A percentile compares a stretch with the other conserved stretches of the same genome.
These are phyloP conservation scores for Aspergillus tubingensis DNA, from an alignment of 2,329 filamentous ascomycete species.

Conservation along the genomic window DNA sequence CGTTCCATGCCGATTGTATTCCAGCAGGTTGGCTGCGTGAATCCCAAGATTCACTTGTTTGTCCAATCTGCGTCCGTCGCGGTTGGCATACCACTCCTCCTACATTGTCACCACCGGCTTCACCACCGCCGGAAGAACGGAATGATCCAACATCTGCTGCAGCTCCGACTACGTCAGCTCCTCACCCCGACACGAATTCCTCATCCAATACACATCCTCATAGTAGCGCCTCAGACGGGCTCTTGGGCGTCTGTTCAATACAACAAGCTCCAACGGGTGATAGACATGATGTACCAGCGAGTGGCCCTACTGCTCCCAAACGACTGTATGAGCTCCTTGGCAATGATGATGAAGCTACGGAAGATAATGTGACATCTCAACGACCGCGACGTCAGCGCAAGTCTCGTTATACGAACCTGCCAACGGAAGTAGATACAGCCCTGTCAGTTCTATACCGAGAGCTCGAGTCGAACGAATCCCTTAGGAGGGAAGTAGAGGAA, in stretches of 20 bases:
- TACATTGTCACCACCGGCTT: not conserved
- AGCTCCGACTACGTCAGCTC: not conserved
- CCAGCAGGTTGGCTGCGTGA: not conserved
- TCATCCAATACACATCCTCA: too few relatives aligned
- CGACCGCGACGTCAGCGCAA: not conserved
- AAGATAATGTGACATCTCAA: not conserved
- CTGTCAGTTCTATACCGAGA: constrained; percentile 9
- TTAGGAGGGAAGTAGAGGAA: not conserved
- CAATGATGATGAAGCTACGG: not conserved
- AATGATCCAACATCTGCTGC: not conserved
- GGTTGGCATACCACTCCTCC: not conserved
- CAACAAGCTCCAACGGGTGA: too few relatives aligned
- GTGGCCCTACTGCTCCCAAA: too few relatives aligned
- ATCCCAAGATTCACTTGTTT: not conserved
- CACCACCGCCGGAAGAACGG: not conserved
- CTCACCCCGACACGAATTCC: not conserved
- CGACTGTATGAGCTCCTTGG: not conserved
- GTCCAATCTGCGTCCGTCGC: not conserved
- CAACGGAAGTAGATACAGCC: constrained; percentile 3
- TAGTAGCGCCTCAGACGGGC: too few relatives aligned
- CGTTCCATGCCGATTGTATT: not conserved
- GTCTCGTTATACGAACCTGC: not conserved
- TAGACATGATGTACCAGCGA: too few relatives aligned
- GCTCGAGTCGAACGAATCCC: not conserved
- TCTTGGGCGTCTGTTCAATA: too few relatives aligned